Base-by-base conservation (phyloP, 73 alveolate species). In the Diophrys sp. region DNA sequence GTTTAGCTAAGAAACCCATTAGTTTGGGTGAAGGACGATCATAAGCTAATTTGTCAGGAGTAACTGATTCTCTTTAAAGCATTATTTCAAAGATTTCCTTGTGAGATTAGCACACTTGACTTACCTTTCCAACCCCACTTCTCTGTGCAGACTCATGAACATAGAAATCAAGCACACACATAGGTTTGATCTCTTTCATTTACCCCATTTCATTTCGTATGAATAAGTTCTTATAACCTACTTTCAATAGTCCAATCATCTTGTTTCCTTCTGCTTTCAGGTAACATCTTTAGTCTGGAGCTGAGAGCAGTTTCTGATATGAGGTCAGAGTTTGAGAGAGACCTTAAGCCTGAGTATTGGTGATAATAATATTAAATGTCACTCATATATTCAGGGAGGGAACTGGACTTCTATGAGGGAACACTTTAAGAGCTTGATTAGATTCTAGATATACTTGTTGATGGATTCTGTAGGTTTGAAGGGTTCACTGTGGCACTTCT, bases 1-100 rank as follows among this genome's bases (percentile, higher is more conserved):
- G 95, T 75, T 96, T 97, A 53, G 90, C 89, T 27, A 97, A 85
- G 85, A 97, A 97, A 44, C 93, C 91, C 57, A 92, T 44, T 57
- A 94, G 84, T 84, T 96, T 96, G 18, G 89, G 83, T 31, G 98
- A 91, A 0, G 99, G 99, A 33, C 99, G 78, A 77, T 96, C 99
- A 78, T 90, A 90, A 31, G 97, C 99, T 73, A 96, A 80, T 83
- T 94, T 91, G 54, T 90, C 88, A 32, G 99, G 97, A 57, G 83
- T 84, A 23, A 81, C 76, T 29, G 67, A 76, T 82, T 94, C 98
- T 54, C 72, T 77, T 56, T 83, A 80, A n/a, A 92, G 88, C 98
- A 94, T 94, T 31, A 71, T 78, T 62, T 94, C 97, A 87, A 88
- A 94, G 25, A 94, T 44, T 70, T 73, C 87, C 73, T n/a, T n/a